phyloP scores from a whole-genome alignment of 2,329 filamentous ascomycete species.

The Stenocarpella maydis region DNA sequence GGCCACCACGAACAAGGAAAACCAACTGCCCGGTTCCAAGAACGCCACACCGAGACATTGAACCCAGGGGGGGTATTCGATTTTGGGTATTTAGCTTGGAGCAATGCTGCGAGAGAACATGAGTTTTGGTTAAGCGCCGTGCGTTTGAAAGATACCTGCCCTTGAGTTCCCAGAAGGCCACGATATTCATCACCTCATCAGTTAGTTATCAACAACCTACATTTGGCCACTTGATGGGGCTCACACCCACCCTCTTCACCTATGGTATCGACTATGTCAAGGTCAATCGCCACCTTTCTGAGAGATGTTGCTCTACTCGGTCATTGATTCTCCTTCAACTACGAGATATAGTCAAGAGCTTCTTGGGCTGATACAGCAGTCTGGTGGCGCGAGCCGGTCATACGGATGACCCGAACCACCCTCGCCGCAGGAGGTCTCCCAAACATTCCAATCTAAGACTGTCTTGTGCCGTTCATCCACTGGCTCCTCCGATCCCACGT shows the following conservation, averaged over 20 bases:
- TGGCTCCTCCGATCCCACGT: not conserved
- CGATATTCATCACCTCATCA: not conserved
- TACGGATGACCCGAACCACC: not conserved
- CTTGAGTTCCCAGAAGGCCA: not conserved
- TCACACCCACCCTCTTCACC: not conserved
- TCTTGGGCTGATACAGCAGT: not conserved
- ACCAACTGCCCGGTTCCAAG: not conserved
- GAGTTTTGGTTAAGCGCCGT: not conserved
- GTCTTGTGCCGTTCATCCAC: not conserved
- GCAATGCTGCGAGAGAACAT: not conserved
- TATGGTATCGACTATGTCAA: not conserved
- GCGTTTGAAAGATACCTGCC: not conserved
- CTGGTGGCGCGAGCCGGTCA: not conserved
- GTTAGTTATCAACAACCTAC: not conserved
- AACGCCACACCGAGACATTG: not conserved
- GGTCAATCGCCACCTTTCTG: not conserved
- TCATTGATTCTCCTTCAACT: not conserved
- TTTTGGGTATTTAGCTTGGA: not conserved
- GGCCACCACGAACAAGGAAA: not conserved
- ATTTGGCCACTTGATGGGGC: not conserved
- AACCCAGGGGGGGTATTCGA: not conserved
- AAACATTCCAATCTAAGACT: not conserved
- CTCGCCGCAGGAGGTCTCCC: not conserved
- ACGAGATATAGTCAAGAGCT: not conserved
- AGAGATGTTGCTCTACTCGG: not conserved